Evolutionary conservation across 2,329 filamentous ascomycete species (phyloP), one percentile per base, ranked within the genome.

Genomic region (Xylaria sp.): DNA sequence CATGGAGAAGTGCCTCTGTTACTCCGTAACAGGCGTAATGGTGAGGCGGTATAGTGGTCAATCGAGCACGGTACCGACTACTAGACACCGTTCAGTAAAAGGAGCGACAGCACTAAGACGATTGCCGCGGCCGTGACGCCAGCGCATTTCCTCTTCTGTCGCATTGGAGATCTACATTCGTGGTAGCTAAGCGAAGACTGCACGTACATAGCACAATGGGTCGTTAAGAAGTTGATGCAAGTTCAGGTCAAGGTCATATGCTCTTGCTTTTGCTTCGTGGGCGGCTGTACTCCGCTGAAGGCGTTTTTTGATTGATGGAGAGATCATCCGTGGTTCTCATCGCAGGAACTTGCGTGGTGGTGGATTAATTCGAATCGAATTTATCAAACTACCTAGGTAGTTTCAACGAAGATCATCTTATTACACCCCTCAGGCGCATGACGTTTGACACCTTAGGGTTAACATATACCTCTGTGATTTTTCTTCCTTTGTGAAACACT

Each of bases 21-120:
- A n/a, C 2, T 0, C 6, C 9, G 5, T 25, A 22, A 0, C 17
- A 7, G 15, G 2, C 4, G 15, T 9, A 15, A 39, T 1, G 6
- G 17, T 4, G 11, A 29, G 31, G 13, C 6, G 1, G 9, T 27
- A n/a, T 29, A 39, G n/a, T 63, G 64, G 64, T 11, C 60, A 1
- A 60, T 63, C 20, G 64, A 66, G 49, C 64, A 63, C 33, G 60
- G 60, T 10, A 42, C 59, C 15, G 39, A 66, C 42, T 66, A 66
- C 31, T 63, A 60, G 60, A 63, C 55, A 27, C 60, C 54, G 27
- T 13, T 63, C 0, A 42, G 31, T 42, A 59, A 31, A 54, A 49
- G 54, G 9, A 36, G 3, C 31, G 27, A 25, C 10, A 15, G n/a
- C 2, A 7, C 4, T 2, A 13, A 3, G 17, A 2, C 20, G 3